Percentiles rank a stretch among this genome's conserved stretches.
Conservation (phyloP, 2,329 filamentous ascomycete species). For the Venturia effusa region DNA sequence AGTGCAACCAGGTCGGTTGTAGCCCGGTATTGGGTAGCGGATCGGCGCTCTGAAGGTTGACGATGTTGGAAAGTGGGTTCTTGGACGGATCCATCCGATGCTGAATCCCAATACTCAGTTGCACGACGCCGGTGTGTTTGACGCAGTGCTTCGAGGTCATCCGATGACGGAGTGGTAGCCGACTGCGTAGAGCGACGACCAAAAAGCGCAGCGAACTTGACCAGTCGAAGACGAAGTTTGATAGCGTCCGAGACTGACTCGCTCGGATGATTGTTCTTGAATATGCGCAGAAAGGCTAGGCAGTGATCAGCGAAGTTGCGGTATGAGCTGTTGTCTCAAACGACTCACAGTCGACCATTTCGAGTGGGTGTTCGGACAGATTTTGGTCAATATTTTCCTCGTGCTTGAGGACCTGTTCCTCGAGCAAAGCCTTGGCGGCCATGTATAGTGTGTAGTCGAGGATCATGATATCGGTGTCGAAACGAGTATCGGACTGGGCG, state of each 20-base stretch:
- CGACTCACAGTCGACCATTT: slow-evolving; percentile 16
- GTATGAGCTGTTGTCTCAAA: background rate
- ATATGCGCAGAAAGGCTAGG: slow-evolving; percentile 32
- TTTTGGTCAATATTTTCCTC: slow-evolving; percentile 6
- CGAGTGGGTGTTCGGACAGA: slow-evolving; percentile 11
- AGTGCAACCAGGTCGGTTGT: slow-evolving; percentile 18
- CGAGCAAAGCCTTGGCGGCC: slow-evolving; percentile 32
- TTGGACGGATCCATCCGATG: background rate
- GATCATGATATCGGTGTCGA: slow-evolving; percentile 43
- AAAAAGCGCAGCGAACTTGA: slow-evolving; percentile 37
- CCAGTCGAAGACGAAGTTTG: slow-evolving; percentile 36
- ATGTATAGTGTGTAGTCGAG: slow-evolving; percentile 45
- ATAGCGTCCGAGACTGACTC: slow-evolving; percentile 28
- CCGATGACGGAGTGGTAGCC: slow-evolving; percentile 26
- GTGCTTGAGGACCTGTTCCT: slow-evolving; percentile 16
- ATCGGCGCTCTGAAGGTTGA: background rate
- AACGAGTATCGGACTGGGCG: slow-evolving; percentile 16
- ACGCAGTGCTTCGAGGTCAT: slow-evolving; percentile 26
- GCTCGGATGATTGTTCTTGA: slow-evolving; percentile 29
- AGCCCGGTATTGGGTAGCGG: background rate
- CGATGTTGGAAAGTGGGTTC: slow-evolving; percentile 3
- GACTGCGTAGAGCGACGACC: slow-evolving; percentile 30
- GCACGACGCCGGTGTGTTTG: slow-evolving; percentile 25
- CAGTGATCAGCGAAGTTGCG: background rate
- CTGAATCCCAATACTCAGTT: slow-evolving; percentile 5